Base-by-base conservation (phyloP, 1,284 basidiomycete genomes). In the Coniferiporia weirii region DNA sequence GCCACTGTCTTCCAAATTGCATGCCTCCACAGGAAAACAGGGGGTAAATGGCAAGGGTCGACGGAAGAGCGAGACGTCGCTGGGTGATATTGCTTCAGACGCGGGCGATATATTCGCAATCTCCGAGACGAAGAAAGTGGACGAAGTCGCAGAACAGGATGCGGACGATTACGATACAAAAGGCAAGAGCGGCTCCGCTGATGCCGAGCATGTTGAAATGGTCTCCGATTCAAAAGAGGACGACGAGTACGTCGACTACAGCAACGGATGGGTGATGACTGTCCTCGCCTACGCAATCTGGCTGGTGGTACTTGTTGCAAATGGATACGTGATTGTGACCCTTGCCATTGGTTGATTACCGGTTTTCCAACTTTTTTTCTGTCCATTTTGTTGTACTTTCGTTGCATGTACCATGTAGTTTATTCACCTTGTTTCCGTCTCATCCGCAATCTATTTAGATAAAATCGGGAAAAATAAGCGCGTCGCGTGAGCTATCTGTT, bases 301-400 rank as follows among this genome's bases (percentile, higher is more conserved):
- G 76, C 63, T 81, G 8, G 64, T 91, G 3, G 75, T 93, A 15
- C 71, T 87, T 15, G 71, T 80, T n/a, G 91, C 91, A 44, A 92
- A 93, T 67, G 71, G 81, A 22, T 89, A 88, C 64, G 84, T 82
- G 3, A 71, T 89, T 50, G 74, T 81, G n/a, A 79, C 75, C 12
- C 71, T 88, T 43, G 76, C 70, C 54, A 64, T 77, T 64, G 72
- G 27, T 8, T 55, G 34, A 47, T 45, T 38, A 13, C 22, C 50
- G 53, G 32, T 6, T 7, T 35, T n/a, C 50, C n/a, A 6, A 13
- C 32, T n/a, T 46, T 47, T 38, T 9, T 22, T n/a, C n/a, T 56
- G 12, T 47, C 9, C 8, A 36, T 36, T 12, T 35, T 34, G 27
- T 17, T 49, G 52, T 55, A 48, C 32, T 50, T 38, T 13, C 55